These are phyloP conservation scores for Vitellaria paradoxa DNA, from an alignment of 179 eudicot species.

Conservation along the genomic window DNA sequence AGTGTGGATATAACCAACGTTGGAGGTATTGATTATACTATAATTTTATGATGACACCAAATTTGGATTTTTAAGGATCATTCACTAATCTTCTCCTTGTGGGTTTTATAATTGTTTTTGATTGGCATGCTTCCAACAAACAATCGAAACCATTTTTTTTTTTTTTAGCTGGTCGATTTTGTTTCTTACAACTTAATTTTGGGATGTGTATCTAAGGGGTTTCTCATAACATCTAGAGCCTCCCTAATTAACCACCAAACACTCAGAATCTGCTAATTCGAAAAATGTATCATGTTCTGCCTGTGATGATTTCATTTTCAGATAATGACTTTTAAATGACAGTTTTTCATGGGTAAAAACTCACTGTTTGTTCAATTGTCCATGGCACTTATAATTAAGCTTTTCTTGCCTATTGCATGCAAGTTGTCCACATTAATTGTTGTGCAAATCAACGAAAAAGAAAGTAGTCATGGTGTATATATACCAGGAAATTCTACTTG, in stretches of 20 bases:
- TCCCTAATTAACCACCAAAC: neutral
- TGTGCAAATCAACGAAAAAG: too few species aligned
- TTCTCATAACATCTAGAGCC: neutral
- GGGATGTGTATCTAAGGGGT: too few species aligned
- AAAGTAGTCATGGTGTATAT: neutral
- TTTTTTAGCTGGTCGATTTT: too few species aligned
- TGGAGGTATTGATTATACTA: constrained; percentile 41
- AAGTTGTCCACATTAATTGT: neutral
- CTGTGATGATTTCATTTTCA: too few species aligned
- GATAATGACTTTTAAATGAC: neutral
- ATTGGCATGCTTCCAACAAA: too few species aligned
- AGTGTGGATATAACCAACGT: constrained; percentile 51
- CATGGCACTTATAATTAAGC: neutral
- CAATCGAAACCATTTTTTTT: too few species aligned
- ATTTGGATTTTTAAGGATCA: constrained; percentile 7
- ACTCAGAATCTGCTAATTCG: neutral
- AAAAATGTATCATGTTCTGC: neutral
- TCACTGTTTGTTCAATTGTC: neutral
- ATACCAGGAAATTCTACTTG: too few species aligned
- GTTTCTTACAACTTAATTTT: too few species aligned
- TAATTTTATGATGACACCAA: neutral
- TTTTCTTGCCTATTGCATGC: neutral
- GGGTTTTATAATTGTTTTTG: neutral
- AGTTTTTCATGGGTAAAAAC: neutral
- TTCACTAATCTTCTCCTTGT: neutral